Conservation (phyloP, 1,139 yeast species). For the Kazachstania sp. region DNA sequence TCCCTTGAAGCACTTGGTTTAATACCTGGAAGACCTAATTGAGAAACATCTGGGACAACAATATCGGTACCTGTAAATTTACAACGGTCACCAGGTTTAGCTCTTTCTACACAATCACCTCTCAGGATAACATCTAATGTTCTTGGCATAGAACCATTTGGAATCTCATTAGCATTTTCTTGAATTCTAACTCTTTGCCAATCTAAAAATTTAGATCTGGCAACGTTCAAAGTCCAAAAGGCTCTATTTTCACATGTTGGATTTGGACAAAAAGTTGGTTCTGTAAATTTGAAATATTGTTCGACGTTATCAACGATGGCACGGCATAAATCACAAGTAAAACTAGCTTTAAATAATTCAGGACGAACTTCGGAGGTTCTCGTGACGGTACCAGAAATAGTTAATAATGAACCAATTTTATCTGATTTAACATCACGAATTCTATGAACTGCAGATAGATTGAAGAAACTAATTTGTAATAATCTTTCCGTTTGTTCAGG, state of each 20-base stretch:
- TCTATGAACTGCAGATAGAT: slow-evolving; percentile 72
- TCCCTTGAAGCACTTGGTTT: slow-evolving; percentile 80
- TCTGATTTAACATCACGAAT: slow-evolving; percentile 88
- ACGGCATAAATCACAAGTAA: slow-evolving; percentile 83
- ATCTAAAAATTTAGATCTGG: slow-evolving; percentile 83
- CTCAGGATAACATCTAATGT: slow-evolving; percentile 86
- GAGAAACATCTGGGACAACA: slow-evolving; percentile 91
- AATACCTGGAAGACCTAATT: slow-evolving; percentile 90
- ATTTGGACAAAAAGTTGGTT: slow-evolving; percentile 85
- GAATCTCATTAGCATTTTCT: slow-evolving; percentile 91
- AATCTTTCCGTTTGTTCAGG: slow-evolving; percentile 50
- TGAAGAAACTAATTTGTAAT: slow-evolving; percentile 84
- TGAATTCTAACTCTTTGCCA: slow-evolving; percentile 98
- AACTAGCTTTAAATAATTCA: slow-evolving; percentile 78
- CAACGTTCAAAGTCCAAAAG: slow-evolving; percentile 73
- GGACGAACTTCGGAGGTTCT: slow-evolving; percentile 97
- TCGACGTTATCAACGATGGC: slow-evolving; percentile 84
- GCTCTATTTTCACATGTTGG: slow-evolving; percentile 84
- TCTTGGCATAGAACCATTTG: slow-evolving; percentile 98
- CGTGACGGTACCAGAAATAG: slow-evolving; percentile 92
- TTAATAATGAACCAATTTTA: slow-evolving; percentile 74
- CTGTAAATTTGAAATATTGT: slow-evolving; percentile 88
- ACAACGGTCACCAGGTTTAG: slow-evolving; percentile 97
- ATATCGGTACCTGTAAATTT: slow-evolving; percentile 92
- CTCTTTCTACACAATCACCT: slow-evolving; percentile 92